phyloP scores from a whole-genome alignment of 495 filamentous ascomycete genomes.

The Xylaria intraflava region DNA sequence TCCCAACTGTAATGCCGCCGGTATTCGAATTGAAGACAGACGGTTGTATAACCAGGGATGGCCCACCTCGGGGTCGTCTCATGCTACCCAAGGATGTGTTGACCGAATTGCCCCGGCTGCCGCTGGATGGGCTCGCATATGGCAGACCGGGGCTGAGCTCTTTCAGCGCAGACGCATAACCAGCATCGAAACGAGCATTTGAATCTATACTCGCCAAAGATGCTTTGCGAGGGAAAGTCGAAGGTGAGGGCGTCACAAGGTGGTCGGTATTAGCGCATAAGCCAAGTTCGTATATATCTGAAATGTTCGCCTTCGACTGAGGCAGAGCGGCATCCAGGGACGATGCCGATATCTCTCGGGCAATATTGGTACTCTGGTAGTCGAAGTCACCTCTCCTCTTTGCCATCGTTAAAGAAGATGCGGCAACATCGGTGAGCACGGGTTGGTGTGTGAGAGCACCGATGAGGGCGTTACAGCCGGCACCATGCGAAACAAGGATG shows the following conservation, averaged over 20 bases:
- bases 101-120: constrained; percentile 23
- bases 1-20: constrained; percentile 32
- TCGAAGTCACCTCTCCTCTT: constrained; percentile 52
- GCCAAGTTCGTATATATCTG: constrained; percentile 62
- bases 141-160: constrained; percentile 21
- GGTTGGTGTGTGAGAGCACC: constrained; percentile 85
- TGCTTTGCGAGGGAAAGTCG: constrained; percentile 18
- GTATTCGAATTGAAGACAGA: constrained; percentile 6
- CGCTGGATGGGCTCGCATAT: constrained; percentile 20
- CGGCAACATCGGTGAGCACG: constrained; percentile 79
- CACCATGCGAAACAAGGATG: constrained; percentile 94
- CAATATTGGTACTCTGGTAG: constrained; percentile 1
- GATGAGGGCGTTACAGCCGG: constrained; percentile 93
- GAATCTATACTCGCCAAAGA: constrained; percentile 14
- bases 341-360: constrained; percentile 21
- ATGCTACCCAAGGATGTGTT: constrained; percentile 29
- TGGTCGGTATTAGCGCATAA: constrained; percentile 76
- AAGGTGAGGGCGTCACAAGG: constrained; percentile 41
- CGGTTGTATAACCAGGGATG: constrained; percentile 3
- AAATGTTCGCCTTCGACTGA: constrained; percentile 8
- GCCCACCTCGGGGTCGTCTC: constrained; percentile 18
- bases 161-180: constrained; percentile 16
- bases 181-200: constrained; percentile 6
- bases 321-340: constrained; percentile 21
- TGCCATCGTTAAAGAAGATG: constrained; percentile 88